Percentiles rank a stretch among this genome's conserved stretches.
Evolutionary conservation across 1,284 basidiomycete species (phyloP).

Genomic region (Sanguinoderma infundibulare): DNA sequence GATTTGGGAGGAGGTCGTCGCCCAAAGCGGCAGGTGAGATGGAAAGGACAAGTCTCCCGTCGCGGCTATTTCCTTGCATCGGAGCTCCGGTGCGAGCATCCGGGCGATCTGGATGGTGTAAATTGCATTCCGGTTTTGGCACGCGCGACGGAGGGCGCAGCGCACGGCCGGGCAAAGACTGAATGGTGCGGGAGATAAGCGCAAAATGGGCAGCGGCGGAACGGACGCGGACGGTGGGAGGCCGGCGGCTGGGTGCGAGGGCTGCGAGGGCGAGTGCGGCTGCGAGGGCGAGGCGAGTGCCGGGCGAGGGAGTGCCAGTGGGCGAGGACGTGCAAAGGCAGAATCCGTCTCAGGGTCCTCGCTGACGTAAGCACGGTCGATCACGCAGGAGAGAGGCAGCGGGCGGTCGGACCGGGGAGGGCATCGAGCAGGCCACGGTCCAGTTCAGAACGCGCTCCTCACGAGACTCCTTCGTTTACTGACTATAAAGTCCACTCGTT

Average conservation of each 20-base stretch:
- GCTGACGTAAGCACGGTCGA: conserved; percentile 25
- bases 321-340: conserved; percentile 4
- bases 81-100: conserved; percentile 29
- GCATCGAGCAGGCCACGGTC: conserved; percentile 12
- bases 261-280: neutral
- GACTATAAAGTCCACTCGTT: conserved; percentile 31
- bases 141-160: neutral
- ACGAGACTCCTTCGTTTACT: conserved; percentile 28
- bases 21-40: conserved; percentile 19
- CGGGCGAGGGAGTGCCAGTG: neutral
- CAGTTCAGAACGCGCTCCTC: conserved; percentile 28
- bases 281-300: neutral
- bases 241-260: neutral
- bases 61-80: conserved; percentile 36
- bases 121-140: neutral
- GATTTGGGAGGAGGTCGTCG: conserved; percentile 1
- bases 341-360: conserved; percentile 20
- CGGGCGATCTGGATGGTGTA: conserved; percentile 6
- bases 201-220: neutral
- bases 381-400: conserved; percentile 16
- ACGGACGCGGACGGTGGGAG: neutral
- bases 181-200: neutral
- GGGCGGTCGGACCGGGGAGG: conserved; percentile 30
- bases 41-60: conserved; percentile 2
- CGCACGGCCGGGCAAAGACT: neutral